Evolutionary conservation across 2,329 filamentous ascomycete genomes (phyloP).

Genomic region (Sordariomycetes sp.): DNA sequence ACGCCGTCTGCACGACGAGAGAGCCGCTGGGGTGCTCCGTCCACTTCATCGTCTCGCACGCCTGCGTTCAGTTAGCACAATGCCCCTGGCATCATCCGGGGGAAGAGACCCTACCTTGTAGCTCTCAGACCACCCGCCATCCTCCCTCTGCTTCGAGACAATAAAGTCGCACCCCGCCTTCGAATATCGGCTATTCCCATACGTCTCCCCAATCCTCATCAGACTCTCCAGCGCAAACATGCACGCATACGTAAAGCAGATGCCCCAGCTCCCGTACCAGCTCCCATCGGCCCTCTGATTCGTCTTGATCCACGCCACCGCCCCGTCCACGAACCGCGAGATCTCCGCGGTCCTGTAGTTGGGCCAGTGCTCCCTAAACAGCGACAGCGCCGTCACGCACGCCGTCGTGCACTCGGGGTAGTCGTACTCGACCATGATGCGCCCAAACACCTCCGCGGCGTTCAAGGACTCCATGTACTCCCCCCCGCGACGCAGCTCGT

Average conservation of each 20-base stretch:
- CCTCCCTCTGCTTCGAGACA: conserved; percentile 67
- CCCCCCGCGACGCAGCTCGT: conserved; percentile 72
- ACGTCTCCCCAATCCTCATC: conserved; percentile 68
- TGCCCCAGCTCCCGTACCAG: conserved; percentile 97
- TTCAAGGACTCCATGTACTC: conserved; percentile 75
- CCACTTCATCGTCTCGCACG: conserved; percentile 67
- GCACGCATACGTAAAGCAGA: conserved; percentile 93
- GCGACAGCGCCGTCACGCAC: conserved; percentile 72
- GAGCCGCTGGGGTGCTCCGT: conserved; percentile 60
- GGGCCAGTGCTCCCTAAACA: conserved; percentile 73
- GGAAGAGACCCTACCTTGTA: conserved; percentile 47
- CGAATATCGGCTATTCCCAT: conserved; percentile 57
- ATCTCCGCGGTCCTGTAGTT: conserved; percentile 70
- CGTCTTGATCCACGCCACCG: conserved; percentile 70
- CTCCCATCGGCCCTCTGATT: conserved; percentile 72
- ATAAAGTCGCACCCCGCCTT: conserved; percentile 76
- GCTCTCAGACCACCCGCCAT: conserved; percentile 95
- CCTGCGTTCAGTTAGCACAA: conserved; percentile 25
- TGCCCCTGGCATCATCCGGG: neutral
- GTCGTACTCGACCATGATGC: conserved; percentile 98
- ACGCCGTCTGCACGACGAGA: conserved; percentile 90
- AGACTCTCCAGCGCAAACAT: conserved; percentile 94
- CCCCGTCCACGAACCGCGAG: conserved; percentile 53
- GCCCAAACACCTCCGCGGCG: conserved; percentile 88
- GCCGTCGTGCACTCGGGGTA: conserved; percentile 97